Conservation (phyloP, 1,139 yeast species). For the Pichia sp. region DNA sequence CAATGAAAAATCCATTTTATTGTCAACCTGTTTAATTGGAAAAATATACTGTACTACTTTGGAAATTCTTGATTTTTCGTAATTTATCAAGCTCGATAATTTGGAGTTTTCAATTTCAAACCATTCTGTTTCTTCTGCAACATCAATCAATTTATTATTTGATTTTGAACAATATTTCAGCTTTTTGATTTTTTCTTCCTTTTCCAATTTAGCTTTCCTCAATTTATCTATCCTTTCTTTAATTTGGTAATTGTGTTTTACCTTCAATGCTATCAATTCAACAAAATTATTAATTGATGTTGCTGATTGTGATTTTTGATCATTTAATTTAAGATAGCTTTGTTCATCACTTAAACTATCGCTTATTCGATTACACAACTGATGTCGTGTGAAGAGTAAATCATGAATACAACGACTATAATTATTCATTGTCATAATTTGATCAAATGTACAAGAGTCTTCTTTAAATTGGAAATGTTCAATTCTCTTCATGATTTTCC, state of each 20-base stretch:
- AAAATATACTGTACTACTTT: conserved; percentile 13
- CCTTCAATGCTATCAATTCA: not conserved
- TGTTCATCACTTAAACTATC: not conserved
- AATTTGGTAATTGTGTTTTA: conserved; percentile 2
- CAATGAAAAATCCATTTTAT: conserved; percentile 31
- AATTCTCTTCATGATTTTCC: not conserved
- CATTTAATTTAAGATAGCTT: not conserved
- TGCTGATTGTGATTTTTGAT: not conserved
- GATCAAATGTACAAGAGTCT: conserved; percentile 33
- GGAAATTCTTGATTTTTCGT: conserved; percentile 18
- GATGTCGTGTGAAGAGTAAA: conserved; percentile 24
- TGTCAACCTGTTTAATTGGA: conserved; percentile 16
- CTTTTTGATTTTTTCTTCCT: not conserved
- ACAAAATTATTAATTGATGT: not conserved
- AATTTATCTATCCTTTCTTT: not conserved
- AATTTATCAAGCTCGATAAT: conserved; percentile 4
- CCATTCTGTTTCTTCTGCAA: conserved; percentile 1
- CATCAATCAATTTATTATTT: not conserved
- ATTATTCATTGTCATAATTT: conserved; percentile 41
- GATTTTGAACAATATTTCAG: conserved; percentile 3
- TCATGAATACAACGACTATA: conserved; percentile 38
- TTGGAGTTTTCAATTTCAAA: conserved; percentile 1
- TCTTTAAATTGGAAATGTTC: conserved; percentile 11
- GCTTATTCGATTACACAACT: conserved; percentile 13
- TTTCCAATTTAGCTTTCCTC: not conserved